phyloP scores from a whole-genome alignment of 2,329 filamentous ascomycete species.

The Penicillium polonicum region DNA sequence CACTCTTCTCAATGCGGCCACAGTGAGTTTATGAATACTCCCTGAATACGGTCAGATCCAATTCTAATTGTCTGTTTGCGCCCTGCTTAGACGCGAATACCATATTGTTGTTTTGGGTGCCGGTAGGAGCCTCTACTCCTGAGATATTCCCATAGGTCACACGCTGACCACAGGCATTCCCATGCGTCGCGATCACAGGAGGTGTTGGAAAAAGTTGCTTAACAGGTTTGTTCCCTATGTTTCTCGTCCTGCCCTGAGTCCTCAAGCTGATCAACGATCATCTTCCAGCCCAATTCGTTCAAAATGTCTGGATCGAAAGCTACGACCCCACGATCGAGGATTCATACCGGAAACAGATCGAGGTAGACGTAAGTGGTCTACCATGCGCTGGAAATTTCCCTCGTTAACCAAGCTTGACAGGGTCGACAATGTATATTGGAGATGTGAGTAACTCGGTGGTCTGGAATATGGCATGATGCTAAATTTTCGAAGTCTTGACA shows the following conservation, averaged over 20 bases:
- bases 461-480: slow-evolving; percentile 10
- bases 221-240: slow-evolving; percentile 62
- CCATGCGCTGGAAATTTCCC: not conserved
- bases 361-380: slow-evolving; percentile 72
- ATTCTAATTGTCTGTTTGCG: slow-evolving; percentile 22
- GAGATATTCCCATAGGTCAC: slow-evolving; percentile 3
- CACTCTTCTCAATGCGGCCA: slow-evolving; percentile 33
- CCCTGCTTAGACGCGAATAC: slow-evolving; percentile 64
- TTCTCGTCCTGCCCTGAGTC: not conserved
- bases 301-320: slow-evolving; percentile 91
- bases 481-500: slow-evolving; percentile 65
- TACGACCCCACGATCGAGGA: slow-evolving; percentile 88
- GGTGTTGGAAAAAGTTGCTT: slow-evolving; percentile 91
- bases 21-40: slow-evolving; percentile 31
- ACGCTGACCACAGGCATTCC: slow-evolving; percentile 20
- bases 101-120: slow-evolving; percentile 80
- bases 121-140: slow-evolving; percentile 50
- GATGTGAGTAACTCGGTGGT: slow-evolving; percentile 60
- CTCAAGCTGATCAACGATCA: slow-evolving; percentile 14
- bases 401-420: slow-evolving; percentile 49
- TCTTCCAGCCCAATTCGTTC: slow-evolving; percentile 79
- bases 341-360: slow-evolving; percentile 82
- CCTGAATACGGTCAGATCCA: not conserved
- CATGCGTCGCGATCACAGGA: slow-evolving; percentile 51
- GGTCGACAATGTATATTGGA: slow-evolving; percentile 85